These are phyloP conservation scores for Moniliophthora roreri DNA, from an alignment of 1,284 basidiomycete species.

Conservation along the genomic window DNA sequence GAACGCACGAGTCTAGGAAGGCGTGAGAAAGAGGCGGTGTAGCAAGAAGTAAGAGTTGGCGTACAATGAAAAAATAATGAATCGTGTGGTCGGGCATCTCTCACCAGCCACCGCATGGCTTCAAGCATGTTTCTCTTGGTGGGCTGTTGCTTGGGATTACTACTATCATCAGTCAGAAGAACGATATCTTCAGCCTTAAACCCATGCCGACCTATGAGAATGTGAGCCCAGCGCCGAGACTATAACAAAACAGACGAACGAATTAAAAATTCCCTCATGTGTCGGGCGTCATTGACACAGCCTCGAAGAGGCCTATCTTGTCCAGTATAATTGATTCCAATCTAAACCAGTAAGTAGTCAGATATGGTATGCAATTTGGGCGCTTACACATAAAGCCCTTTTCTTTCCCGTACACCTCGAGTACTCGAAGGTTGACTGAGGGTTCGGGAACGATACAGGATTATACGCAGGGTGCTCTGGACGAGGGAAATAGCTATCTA, in stretches of 20 bases:
- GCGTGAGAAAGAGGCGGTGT: neutral
- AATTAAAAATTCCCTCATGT: slow-evolving; percentile 70
- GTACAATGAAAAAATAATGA: slow-evolving; percentile 87
- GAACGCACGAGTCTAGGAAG: neutral
- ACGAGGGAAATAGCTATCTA: slow-evolving; percentile 1
- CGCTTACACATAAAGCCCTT: slow-evolving; percentile 70
- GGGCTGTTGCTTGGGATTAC: slow-evolving; percentile 60
- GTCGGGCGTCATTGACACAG: slow-evolving; percentile 82
- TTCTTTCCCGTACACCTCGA: slow-evolving; percentile 72
- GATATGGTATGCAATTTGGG: slow-evolving; percentile 2
- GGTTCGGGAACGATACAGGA: slow-evolving; percentile 17
- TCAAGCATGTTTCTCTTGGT: slow-evolving; percentile 80
- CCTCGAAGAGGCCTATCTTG: slow-evolving; percentile 53
- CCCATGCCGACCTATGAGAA: slow-evolving; percentile 49
- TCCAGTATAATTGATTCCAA: slow-evolving; percentile 81
- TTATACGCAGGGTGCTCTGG: slow-evolving; percentile 13
- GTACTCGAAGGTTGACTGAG: slow-evolving; percentile 45
- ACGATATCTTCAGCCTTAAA: slow-evolving; percentile 77
- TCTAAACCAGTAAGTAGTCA: slow-evolving; percentile 34
- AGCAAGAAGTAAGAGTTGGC: slow-evolving; percentile 22
- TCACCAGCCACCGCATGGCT: slow-evolving; percentile 88
- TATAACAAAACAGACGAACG: slow-evolving; percentile 40
- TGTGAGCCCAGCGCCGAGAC: neutral
- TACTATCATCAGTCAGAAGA: slow-evolving; percentile 74
- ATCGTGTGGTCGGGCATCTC: slow-evolving; percentile 72